Evolutionary conservation across 306 rosid genomes (phyloP).

Genomic region (Sindora glabra): DNA sequence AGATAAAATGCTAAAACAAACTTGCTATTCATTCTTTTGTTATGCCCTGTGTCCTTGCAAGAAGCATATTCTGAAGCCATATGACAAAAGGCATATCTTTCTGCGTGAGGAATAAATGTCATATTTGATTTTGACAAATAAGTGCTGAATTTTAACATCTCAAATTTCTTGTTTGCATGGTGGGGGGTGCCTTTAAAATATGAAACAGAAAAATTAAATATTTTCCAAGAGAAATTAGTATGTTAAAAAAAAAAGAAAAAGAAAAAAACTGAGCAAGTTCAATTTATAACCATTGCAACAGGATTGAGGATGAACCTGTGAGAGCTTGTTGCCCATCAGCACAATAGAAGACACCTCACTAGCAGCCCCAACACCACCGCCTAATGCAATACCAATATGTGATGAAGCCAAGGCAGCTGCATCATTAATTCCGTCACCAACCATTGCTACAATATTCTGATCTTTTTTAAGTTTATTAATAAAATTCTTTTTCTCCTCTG

Average conservation of each 20-base stretch:
- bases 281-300: no score
- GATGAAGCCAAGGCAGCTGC: slow-evolving; percentile 94
- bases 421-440: slow-evolving; percentile 97
- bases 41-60: not conserved
- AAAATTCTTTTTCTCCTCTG: slow-evolving; percentile 68
- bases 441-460: slow-evolving; percentile 79
- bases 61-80: not conserved
- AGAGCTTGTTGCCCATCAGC: slow-evolving; percentile 81
- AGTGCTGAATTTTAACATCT: not conserved
- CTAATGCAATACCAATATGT: slow-evolving; percentile 88
- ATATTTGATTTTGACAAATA: not conserved
- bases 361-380: slow-evolving; percentile 98
- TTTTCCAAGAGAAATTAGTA: not conserved
- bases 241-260: not conserved
- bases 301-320: slow-evolving; percentile 50
- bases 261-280: not conserved
- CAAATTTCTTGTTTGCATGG: not conserved
- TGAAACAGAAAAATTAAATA: no score
- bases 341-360: slow-evolving; percentile 94
- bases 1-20: no score
- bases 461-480: slow-evolving; percentile 58
- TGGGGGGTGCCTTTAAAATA: no score
- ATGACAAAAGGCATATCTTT: not conserved
- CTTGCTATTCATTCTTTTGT: not conserved
- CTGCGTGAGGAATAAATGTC: not conserved